Evolutionary conservation across 768 basidiomycete species (phyloP).

Genomic region (Termitomyces heimii): DNA sequence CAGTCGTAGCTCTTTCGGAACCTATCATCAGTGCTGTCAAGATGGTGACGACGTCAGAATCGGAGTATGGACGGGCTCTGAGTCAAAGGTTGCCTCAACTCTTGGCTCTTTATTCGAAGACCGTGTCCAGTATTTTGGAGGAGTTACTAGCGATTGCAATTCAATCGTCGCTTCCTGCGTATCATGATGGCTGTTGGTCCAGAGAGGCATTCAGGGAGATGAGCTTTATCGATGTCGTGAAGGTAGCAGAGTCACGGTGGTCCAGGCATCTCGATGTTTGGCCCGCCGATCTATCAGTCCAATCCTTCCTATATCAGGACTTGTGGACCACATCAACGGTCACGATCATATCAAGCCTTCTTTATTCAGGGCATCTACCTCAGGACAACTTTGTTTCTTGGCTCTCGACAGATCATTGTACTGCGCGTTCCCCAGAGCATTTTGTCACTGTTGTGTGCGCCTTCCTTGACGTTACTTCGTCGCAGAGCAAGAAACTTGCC

Average conservation of each 20-base stretch:
- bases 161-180: slow-evolving; percentile 32
- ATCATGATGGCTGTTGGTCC: slow-evolving; percentile 22
- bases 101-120: slow-evolving; percentile 25
- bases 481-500: slow-evolving; percentile 5
- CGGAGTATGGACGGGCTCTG: slow-evolving; percentile 18
- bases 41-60: slow-evolving; percentile 12
- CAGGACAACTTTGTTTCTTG: slow-evolving; percentile 28
- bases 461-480: slow-evolving; percentile 36
- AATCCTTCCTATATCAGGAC: slow-evolving; percentile 33
- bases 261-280: slow-evolving; percentile 15
- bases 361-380: slow-evolving; percentile 33
- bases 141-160: slow-evolving; percentile 39
- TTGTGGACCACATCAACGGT: slow-evolving; percentile 39
- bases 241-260: slow-evolving; percentile 27
- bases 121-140: slow-evolving; percentile 31
- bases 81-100: slow-evolving; percentile 30
- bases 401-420: slow-evolving; percentile 28
- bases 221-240: slow-evolving; percentile 16
- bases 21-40: slow-evolving; percentile 31
- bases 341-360: slow-evolving; percentile 33
- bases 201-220: slow-evolving; percentile 7
- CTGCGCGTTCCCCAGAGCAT: slow-evolving; percentile 18
- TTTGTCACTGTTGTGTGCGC: slow-evolving; percentile 37
- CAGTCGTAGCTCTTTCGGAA: slow-evolving; percentile 22
- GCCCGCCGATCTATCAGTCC: slow-evolving; percentile 20